Conservation (phyloP, 2,329 filamentous ascomycete genomes). For the Alternaria brassicicola region DNA sequence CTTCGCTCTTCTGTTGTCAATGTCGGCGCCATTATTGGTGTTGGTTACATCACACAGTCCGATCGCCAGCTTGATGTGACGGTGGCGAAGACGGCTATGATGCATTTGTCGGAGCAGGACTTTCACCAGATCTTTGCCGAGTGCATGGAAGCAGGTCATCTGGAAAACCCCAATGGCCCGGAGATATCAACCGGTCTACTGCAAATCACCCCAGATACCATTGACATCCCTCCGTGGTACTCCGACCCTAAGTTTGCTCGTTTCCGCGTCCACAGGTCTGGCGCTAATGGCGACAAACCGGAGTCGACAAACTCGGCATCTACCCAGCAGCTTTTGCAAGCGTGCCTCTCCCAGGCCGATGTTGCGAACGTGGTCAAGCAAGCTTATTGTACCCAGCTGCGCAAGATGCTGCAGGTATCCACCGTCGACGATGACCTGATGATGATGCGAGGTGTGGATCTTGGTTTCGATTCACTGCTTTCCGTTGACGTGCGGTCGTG, state of each 20-base stretch:
- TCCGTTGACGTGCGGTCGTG: slow-evolving; percentile 50
- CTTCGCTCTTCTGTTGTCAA: not conserved
- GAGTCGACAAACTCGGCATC: not conserved
- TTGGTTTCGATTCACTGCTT: slow-evolving; percentile 43
- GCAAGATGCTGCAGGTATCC: not conserved
- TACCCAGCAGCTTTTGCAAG: not conserved
- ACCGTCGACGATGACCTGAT: not conserved
- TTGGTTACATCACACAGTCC: slow-evolving; percentile 17
- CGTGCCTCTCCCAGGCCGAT: not conserved
- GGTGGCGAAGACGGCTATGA: slow-evolving; percentile 6
- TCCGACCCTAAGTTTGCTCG: not conserved
- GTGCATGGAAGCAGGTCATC: slow-evolving; percentile 8
- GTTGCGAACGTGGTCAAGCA: not conserved
- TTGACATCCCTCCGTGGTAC: not conserved
- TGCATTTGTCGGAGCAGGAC: slow-evolving; percentile 21
- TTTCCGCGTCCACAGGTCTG: not conserved
- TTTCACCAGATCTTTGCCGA: slow-evolving; percentile 20
- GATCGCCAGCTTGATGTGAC: not conserved
- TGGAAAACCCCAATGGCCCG: not conserved
- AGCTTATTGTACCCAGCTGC: not conserved
- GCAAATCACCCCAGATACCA: not conserved
- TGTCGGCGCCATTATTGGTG: not conserved
- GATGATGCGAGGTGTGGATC: not conserved
- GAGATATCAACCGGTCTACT: slow-evolving; percentile 7
- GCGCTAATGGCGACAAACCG: not conserved